Evolutionary conservation across 805 yeast species (phyloP), one percentile per base, ranked within the genome.

Genomic region (Schwanniomyces pseudopolymorphus): DNA sequence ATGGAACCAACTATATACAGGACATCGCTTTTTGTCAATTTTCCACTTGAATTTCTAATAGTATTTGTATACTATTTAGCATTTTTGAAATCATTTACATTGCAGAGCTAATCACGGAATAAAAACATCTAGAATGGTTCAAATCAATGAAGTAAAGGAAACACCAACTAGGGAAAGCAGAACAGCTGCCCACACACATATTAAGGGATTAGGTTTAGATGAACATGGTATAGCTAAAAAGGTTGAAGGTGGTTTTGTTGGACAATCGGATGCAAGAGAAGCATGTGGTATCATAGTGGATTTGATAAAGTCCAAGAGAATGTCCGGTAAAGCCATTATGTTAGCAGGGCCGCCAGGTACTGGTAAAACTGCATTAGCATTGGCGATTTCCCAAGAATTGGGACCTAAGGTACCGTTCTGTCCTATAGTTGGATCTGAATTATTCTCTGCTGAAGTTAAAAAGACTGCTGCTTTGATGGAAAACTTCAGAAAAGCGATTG

Each of bases 321-420:
- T 94, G 85, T 86, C 96, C 43, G 99, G 99, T 24, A 87, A 92
- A 61, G 98, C 97, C n/a, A 83, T 94, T 43, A 70, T 94, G 49
- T 77, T 94, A 45, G 98, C 99, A 0, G 99, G 99, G 43, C 96
- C 96, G 5, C 98, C 99, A 8, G 97, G 98, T 0, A 92, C 98
- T 5, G 99, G 99, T 63, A 94, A 94, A 66, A 94, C 99, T 2
- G 99, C 99, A 1, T 78, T 94, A 59, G 98, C 98, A 0, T 77
- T 94, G 58, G 99, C 97, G 1, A 84, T 94, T 46, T 89, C 97
- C 3, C 98, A 94, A 65, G 97, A 89, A 64, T 76, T 94, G 57
- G 99, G 99, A 4, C 94, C 96, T 33, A 90, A 92, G 62, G 98
- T 94, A 45, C 99, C 99, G 40, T 94, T 94, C 64, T 91, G 97